Conservation (phyloP, 2,329 filamentous ascomycete species). For the Ascomycota sp. region DNA sequence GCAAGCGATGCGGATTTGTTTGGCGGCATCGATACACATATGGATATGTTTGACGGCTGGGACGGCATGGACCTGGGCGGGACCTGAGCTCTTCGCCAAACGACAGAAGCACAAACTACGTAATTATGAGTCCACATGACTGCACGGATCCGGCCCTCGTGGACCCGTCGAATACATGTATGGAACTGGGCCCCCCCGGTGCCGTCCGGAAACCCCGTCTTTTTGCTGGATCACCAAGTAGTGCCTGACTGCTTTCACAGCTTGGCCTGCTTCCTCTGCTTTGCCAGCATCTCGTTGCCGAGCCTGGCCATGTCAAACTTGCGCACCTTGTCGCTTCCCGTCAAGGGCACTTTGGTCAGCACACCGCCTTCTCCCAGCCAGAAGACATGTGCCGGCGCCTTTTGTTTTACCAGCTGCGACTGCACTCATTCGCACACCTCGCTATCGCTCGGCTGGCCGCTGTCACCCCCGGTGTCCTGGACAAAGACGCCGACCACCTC, state of each 20-base stretch:
- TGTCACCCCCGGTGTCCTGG: constrained; percentile 13
- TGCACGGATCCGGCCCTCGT: too few relatives aligned
- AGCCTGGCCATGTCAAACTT: constrained; percentile 43
- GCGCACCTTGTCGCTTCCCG: constrained; percentile 52
- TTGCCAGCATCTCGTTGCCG: constrained; percentile 28
- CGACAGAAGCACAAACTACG: too few relatives aligned
- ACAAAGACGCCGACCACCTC: constrained; percentile 53
- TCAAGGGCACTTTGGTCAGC: constrained; percentile 35
- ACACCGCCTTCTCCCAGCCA: constrained; percentile 47
- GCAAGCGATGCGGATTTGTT: constrained; percentile 19
- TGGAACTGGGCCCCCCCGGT: too few relatives aligned
- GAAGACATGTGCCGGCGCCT: constrained; percentile 54
- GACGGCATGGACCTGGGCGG: constrained; percentile 14
- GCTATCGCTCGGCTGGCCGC: constrained; percentile 21
- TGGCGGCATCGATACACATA: constrained; percentile 15
- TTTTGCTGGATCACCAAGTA: too few relatives aligned
- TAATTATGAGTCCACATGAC: too few relatives aligned
- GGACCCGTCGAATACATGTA: too few relatives aligned
- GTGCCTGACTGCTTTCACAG: neutral
- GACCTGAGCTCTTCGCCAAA: neutral
- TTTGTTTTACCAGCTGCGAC: constrained; percentile 40
- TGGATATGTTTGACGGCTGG: constrained; percentile 24
- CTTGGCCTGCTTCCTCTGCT: neutral
- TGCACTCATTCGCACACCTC: constrained; percentile 44
- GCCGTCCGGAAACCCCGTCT: too few relatives aligned